Conservation (phyloP, 2,329 filamentous ascomycete species). For the Fusarium sp. region DNA sequence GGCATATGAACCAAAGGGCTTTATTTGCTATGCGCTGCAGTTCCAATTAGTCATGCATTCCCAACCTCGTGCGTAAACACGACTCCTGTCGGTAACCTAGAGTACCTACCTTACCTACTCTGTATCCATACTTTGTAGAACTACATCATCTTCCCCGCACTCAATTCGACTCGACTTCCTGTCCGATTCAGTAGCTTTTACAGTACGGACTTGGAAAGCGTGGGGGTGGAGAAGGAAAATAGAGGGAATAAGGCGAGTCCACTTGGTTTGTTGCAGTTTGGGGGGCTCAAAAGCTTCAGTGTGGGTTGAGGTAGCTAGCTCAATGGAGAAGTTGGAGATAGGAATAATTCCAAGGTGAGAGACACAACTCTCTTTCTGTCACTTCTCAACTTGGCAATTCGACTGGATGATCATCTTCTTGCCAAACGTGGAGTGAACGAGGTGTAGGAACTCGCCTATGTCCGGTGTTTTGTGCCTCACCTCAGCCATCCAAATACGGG, state of each 20-base stretch:
- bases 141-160: slow-evolving; percentile 18
- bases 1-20: slow-evolving; percentile 3
- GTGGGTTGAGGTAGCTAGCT: slow-evolving; percentile 9
- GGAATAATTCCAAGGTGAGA: too few species aligned
- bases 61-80: slow-evolving; percentile 34
- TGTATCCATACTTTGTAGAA: not conserved
- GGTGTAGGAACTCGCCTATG: slow-evolving; percentile 8
- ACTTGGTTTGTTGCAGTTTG: slow-evolving; percentile 23
- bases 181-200: slow-evolving; percentile 13
- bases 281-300: slow-evolving; percentile 21
- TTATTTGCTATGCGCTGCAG: slow-evolving; percentile 6
- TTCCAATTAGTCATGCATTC: slow-evolving; percentile 43
- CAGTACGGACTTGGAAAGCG: slow-evolving; percentile 2
- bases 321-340: slow-evolving; percentile 21
- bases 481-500: slow-evolving; percentile 16
- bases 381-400: slow-evolving; percentile 10
- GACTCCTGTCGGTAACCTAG: slow-evolving; percentile 14
- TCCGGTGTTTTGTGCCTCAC: not conserved
- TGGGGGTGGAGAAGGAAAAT: slow-evolving; percentile 26
- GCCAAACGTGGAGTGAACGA: slow-evolving; percentile 19
- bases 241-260: slow-evolving; percentile 1
- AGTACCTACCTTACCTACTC: not conserved
- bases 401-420: not conserved
- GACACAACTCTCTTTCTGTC: not conserved
- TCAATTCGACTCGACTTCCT: slow-evolving; percentile 10